A percentile compares a stretch with the other conserved stretches of the same genome.
Conservation (phyloP, 805 yeast species). For the Ogataea methanolica region DNA sequence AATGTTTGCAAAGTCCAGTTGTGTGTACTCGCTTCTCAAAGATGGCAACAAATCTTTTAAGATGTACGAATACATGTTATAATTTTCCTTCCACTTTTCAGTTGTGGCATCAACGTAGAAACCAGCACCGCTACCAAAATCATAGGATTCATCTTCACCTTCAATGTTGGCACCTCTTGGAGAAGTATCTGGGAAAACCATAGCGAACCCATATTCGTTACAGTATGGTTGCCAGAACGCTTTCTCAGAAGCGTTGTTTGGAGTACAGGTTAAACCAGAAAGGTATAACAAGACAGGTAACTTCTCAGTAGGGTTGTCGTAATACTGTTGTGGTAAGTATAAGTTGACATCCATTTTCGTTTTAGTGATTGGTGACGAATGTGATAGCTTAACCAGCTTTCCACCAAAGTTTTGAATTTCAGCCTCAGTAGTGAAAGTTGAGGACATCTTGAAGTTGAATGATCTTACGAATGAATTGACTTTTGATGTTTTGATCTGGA, state of each 20-base stretch:
- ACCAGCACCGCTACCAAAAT: conserved; percentile 94
- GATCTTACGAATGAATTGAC: not conserved
- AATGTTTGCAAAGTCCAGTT: conserved; percentile 59
- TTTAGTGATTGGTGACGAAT: conserved; percentile 58
- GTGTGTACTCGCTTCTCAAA: conserved; percentile 37
- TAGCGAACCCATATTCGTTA: conserved; percentile 74
- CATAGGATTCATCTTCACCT: conserved; percentile 72
- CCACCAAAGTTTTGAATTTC: conserved; percentile 71
- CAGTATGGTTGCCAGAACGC: conserved; percentile 84
- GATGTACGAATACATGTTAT: conserved; percentile 83
- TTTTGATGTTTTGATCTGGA: too few relatives aligned
- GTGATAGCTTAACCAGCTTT: conserved; percentile 66
- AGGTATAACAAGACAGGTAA: conserved; percentile 77
- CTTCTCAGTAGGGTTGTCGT: conserved; percentile 28
- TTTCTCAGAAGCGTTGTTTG: conserved; percentile 90
- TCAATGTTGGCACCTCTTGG: conserved; percentile 78
- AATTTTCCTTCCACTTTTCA: conserved; percentile 66
- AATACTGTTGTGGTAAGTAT: conserved; percentile 62
- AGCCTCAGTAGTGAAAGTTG: conserved; percentile 49
- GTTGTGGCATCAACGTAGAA: conserved; percentile 84
- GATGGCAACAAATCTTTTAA: conserved; percentile 62
- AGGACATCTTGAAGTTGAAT: conserved; percentile 36
- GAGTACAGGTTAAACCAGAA: conserved; percentile 91
- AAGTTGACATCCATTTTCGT: conserved; percentile 83
- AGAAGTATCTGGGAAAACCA: conserved; percentile 94